Conservation (phyloP, 805 yeast genomes). For the Lipomyces yamadae region DNA sequence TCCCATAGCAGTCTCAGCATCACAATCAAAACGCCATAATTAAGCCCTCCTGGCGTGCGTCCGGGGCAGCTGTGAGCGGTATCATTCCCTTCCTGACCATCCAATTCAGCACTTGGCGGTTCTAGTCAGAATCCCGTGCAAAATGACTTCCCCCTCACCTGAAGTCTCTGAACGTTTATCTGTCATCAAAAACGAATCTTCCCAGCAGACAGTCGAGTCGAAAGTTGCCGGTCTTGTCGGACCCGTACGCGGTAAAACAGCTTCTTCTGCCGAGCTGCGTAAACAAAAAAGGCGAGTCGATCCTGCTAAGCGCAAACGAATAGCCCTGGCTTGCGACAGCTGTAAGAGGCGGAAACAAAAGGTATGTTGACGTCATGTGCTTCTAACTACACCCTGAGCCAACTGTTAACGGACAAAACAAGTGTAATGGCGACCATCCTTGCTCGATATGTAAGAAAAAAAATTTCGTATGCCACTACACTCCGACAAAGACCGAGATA, state of each 20-base stretch:
- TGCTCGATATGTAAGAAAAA: slow-evolving; percentile 47
- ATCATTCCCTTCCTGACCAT: too few species aligned
- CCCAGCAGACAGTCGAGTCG: background rate
- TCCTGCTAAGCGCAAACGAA: slow-evolving; percentile 48
- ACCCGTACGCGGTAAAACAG: background rate
- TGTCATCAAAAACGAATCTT: background rate
- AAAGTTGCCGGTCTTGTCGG: background rate
- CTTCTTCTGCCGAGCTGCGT: slow-evolving; percentile 34
- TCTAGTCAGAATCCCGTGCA: background rate
- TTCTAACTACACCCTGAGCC: background rate
- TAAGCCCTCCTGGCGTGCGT: too few species aligned
- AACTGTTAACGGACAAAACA: slow-evolving; percentile 16
- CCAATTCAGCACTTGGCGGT: too few species aligned
- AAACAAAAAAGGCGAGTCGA: slow-evolving; percentile 38
- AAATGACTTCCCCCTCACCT: background rate
- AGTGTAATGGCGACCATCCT: slow-evolving; percentile 47
- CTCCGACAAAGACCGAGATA: slow-evolving; percentile 30
- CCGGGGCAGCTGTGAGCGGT: too few species aligned
- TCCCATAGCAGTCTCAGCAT: too few species aligned
- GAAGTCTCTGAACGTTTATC: background rate
- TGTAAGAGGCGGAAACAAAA: slow-evolving; percentile 53
- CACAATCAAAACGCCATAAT: too few species aligned
- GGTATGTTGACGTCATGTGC: slow-evolving; percentile 12
- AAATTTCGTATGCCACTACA: slow-evolving; percentile 43
- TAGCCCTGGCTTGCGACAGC: slow-evolving; percentile 55